Evolutionary conservation across 495 filamentous ascomycete species (phyloP), one percentile per base, ranked within the genome.

Genomic region (Neurospora sp.): DNA sequence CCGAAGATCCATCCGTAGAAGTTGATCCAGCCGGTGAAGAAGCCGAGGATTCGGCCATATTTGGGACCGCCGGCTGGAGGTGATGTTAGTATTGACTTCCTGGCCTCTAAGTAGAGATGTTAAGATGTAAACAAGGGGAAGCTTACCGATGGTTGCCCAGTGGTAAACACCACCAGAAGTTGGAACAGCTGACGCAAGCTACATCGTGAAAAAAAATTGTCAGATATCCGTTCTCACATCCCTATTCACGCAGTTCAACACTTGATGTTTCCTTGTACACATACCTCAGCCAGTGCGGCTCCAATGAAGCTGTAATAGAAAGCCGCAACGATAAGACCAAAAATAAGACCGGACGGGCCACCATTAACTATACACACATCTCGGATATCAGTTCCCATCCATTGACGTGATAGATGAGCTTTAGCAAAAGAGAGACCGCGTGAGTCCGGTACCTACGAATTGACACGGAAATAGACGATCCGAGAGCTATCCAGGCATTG

Each of bases 131-230:
- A 69, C 2, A 20, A 4, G 22, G 10, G 68, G 35, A 31, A 48
- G 14, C 69, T 14, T 44, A 70, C 92, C 53, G 18, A 94, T 86
- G 0, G 90, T 89, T 5, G 92, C 92, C 92, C 92, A 96, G 79
- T 96, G 93, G 75, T 95, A 95, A 2, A 97, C 92, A 45, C 93
- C 92, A n/a, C 89, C 91, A 9, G 90, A 87, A 0, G 91, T 93
- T 1, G 93, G 93, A 75, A 96, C 91, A 1, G 91, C 86, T 1
- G 92, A 94, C 12, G 93, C 90, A 65, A 95, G 84, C 82, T 95
- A 88, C 9, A 44, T 16, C 0, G 61, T 68, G 20, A 22, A 22
- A 20, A 71, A 22, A 14, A 5, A 9, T 6, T 14, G 39, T 48
- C 53, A 65, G 53, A 65, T 3, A 65, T 9, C 7, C 14, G n/a